Conservation (phyloP, 1,284 basidiomycete genomes). For the Phylloporus sp. region DNA sequence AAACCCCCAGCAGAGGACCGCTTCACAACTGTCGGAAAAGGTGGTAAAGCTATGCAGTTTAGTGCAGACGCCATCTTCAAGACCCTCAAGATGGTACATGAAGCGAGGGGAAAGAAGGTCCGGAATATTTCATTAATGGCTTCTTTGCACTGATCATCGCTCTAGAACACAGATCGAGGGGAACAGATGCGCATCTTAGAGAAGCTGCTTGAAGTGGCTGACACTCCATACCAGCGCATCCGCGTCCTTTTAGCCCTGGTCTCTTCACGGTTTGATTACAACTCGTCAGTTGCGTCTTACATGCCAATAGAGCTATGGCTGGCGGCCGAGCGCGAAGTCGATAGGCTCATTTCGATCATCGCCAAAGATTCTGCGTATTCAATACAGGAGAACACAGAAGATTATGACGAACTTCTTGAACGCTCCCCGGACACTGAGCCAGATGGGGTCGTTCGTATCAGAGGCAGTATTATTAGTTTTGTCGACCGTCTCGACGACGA, state of each 20-base stretch:
- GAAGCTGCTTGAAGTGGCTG: conserved; percentile 87
- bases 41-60: conserved; percentile 85
- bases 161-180: conserved; percentile 91
- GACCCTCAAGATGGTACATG: conserved; percentile 89
- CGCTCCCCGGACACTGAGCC: conserved; percentile 80
- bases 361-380: conserved; percentile 77
- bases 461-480: conserved; percentile 93
- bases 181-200: conserved; percentile 94
- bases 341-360: conserved; percentile 85
- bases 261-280: conserved; percentile 97
- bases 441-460: conserved; percentile 77
- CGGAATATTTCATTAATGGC: conserved; percentile 19
- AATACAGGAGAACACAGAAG: conserved; percentile 87
- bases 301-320: conserved; percentile 96
- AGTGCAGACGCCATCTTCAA: conserved; percentile 94
- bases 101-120: conserved; percentile 96
- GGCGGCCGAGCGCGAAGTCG: conserved; percentile 87
- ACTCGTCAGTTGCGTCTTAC: conserved; percentile 83
- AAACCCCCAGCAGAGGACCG: conserved; percentile 65
- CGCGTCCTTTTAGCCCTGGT: conserved; percentile 94
- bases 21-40: conserved; percentile 93
- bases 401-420: conserved; percentile 93
- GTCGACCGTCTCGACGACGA: conserved; percentile 98
- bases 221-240: conserved; percentile 91
- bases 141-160: conserved; percentile 9